A percentile compares a stretch with the other conserved stretches of the same genome.
Conservation (phyloP, 495 filamentous ascomycete genomes). For the Penicillium macrosclerotiorum region DNA sequence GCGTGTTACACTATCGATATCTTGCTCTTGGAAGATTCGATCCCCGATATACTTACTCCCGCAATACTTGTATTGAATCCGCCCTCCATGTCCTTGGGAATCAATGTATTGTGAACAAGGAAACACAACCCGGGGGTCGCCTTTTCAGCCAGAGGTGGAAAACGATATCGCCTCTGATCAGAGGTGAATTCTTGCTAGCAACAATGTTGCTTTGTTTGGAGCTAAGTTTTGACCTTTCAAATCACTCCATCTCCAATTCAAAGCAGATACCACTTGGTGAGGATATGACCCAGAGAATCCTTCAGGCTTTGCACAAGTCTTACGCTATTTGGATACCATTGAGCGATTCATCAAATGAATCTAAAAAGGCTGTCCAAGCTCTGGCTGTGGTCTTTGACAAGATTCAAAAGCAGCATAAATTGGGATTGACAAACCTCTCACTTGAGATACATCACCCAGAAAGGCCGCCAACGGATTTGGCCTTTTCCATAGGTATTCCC, state of each 20-base stretch:
- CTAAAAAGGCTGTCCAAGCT: constrained; percentile 65
- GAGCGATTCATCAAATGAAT: constrained; percentile 63
- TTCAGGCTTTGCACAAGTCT: constrained; percentile 59
- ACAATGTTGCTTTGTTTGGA: constrained; percentile 38
- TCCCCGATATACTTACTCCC: constrained; percentile 29
- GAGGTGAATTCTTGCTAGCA: constrained; percentile 34
- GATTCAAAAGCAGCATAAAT: constrained; percentile 36
- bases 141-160: constrained; percentile 34
- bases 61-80: constrained; percentile 39
- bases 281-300: constrained; percentile 62
- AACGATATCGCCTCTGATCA: constrained; percentile 26
- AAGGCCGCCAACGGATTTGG: too few relatives aligned
- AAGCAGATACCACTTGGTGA: constrained; percentile 11
- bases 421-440: not conserved
- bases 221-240: constrained; percentile 15
- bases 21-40: constrained; percentile 30
- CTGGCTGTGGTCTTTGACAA: constrained; percentile 68
- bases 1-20: constrained; percentile 43
- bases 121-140: constrained; percentile 26
- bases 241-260: not conserved
- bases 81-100: constrained; percentile 31
- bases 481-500: too few relatives aligned
- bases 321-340: constrained; percentile 66
- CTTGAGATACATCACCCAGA: too few relatives aligned
- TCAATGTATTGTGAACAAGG: constrained; percentile 23